These are phyloP conservation scores for Leccinum variicolor DNA, from an alignment of 768 basidiomycete genomes.

Conservation along the genomic window DNA sequence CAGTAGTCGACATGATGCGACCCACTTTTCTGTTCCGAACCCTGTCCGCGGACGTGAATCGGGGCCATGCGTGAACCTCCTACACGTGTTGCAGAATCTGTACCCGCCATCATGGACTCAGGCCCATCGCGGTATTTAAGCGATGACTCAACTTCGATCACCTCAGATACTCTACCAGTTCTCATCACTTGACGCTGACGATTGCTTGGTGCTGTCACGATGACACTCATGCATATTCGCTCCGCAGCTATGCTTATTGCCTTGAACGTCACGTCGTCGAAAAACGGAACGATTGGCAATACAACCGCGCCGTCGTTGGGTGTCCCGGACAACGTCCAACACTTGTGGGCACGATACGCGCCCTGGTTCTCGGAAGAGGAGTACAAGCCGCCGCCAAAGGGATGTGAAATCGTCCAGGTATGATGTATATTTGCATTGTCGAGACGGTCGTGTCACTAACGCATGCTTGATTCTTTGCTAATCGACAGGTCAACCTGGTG, in stretches of 20 bases:
- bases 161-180: not conserved
- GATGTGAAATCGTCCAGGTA: not conserved
- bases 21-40: not conserved
- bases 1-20: not conserved
- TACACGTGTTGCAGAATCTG: not conserved
- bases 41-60: not conserved
- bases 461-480: not conserved
- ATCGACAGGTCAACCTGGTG: not conserved
- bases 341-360: not conserved
- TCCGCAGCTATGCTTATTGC: not conserved
- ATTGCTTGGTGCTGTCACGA: not conserved
- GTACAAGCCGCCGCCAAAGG: not conserved
- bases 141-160: not conserved
- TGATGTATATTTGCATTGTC: not conserved
- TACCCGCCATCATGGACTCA: not conserved
- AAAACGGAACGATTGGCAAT: not conserved
- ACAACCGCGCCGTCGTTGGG: not conserved
- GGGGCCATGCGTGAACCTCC: not conserved
- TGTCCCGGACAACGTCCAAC: not conserved
- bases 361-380: not conserved
- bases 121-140: not conserved
- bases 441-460: not conserved
- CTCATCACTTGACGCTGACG: not conserved
- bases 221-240: not conserved
- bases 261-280: not conserved